Evolutionary conservation across 2,329 filamentous ascomycete species (phyloP).

Genomic region (Herpotrichia juniperi): DNA sequence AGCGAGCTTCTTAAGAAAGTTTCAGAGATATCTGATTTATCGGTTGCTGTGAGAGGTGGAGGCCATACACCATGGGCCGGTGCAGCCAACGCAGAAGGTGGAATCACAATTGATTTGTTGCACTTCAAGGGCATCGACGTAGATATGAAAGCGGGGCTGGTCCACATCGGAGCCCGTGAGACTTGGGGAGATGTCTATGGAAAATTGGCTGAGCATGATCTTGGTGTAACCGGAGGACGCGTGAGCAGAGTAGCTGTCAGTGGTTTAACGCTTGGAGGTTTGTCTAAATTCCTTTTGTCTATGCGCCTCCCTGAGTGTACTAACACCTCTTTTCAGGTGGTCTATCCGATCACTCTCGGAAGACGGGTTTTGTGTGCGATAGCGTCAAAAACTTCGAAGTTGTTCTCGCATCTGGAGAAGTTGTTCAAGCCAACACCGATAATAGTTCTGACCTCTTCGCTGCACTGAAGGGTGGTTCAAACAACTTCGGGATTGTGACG

Average conservation of each 20-base stretch:
- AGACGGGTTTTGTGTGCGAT: slow-evolving; percentile 25
- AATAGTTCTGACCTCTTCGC: slow-evolving; percentile 47
- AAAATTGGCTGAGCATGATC: slow-evolving; percentile 1
- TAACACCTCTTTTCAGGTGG: too few species aligned
- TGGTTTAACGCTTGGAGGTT: slow-evolving; percentile 6
- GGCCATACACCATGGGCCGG: slow-evolving; percentile 9
- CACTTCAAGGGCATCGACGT: slow-evolving; percentile 11
- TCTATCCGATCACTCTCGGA: too few species aligned
- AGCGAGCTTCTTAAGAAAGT: not conserved
- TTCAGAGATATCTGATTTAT: not conserved
- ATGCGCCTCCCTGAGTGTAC: too few species aligned
- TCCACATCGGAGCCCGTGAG: not conserved
- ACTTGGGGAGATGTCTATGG: slow-evolving; percentile 22
- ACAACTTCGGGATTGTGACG: slow-evolving; percentile 28
- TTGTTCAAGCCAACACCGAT: slow-evolving; percentile 46
- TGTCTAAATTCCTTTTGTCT: too few species aligned
- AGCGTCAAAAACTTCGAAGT: slow-evolving; percentile 41
- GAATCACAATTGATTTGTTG: slow-evolving; percentile 13
- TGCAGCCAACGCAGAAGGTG: slow-evolving; percentile 12
- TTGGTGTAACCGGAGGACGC: slow-evolving; percentile 12
- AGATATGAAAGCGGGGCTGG: not conserved
- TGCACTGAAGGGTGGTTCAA: slow-evolving; percentile 45
- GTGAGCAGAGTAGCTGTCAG: slow-evolving; percentile 15
- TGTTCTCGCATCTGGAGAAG: slow-evolving; percentile 50
- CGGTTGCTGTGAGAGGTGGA: slow-evolving; percentile 20